A percentile compares a stretch with the other conserved stretches of the same genome.
Evolutionary conservation across 164 flowering plant genomes (phyloP).

Genomic region (Vitis rupestris): DNA sequence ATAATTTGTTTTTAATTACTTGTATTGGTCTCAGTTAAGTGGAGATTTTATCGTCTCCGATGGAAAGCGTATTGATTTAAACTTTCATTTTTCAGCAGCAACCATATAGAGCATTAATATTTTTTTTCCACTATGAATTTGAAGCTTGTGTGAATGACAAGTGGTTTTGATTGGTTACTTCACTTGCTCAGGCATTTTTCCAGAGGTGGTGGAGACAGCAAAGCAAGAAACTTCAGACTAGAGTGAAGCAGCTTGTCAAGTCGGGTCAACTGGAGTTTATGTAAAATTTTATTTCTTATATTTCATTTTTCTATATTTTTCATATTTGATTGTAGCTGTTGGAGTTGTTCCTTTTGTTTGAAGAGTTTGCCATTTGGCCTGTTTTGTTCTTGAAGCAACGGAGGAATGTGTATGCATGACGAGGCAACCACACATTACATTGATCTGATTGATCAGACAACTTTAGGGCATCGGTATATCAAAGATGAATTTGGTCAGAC

Average conservation of each 20-base stretch:
- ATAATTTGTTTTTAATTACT: too few species aligned
- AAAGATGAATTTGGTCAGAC: slow-evolving; percentile 52
- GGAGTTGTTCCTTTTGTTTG: not conserved
- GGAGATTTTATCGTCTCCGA: too few species aligned
- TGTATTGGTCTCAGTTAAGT: not conserved
- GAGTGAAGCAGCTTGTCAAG: slow-evolving; percentile 45
- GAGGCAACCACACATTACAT: slow-evolving; percentile 84
- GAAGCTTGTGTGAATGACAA: not conserved
- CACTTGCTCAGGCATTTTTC: slow-evolving; percentile 45
- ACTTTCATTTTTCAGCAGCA: not conserved
- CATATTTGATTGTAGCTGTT: not conserved
- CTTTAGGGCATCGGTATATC: slow-evolving; percentile 71
- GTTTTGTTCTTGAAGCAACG: slow-evolving; percentile 52
- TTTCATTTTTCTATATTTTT: not conserved
- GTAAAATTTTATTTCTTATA: slow-evolving; percentile 18
- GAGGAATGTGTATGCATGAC: slow-evolving; percentile 90
- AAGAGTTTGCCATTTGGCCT: not conserved
- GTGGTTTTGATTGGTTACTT: not conserved
- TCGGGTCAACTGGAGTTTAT: slow-evolving; percentile 61
- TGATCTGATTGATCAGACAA: slow-evolving; percentile 86
- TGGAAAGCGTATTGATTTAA: not conserved
- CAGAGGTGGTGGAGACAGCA: slow-evolving; percentile 69
- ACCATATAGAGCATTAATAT: not conserved
- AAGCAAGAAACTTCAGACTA: slow-evolving; percentile 28
- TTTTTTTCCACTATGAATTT: not conserved